Evolutionary conservation across 345 rosid species (phyloP).

Genomic region (Eutrema yunnanense): DNA sequence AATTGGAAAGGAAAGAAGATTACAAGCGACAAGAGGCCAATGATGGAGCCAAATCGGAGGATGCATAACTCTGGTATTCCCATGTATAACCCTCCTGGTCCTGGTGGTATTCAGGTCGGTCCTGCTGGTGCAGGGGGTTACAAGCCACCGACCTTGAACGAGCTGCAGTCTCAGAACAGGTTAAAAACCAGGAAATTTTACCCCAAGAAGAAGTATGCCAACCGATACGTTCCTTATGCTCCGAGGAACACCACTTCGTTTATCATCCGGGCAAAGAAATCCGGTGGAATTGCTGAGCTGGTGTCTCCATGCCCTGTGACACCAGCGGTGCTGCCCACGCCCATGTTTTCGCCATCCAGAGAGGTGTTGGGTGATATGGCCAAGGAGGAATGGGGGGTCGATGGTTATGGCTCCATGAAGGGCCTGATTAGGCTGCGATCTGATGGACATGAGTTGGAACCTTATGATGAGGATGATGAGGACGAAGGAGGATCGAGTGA

Average conservation of each 20-base stretch:
- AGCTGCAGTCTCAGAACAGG: conserved; percentile 72
- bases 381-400: conserved; percentile 96
- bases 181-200: conserved; percentile 71
- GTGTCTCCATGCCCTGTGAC: conserved; percentile 97
- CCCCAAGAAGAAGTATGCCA: conserved; percentile 54
- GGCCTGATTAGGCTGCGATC: conserved; percentile 82
- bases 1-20: conserved; percentile 85
- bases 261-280: conserved; percentile 78
- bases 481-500: conserved; percentile 89
- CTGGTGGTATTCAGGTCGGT: conserved; percentile 20
- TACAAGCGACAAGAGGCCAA: conserved; percentile 29
- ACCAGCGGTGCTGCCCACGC: conserved; percentile 80
- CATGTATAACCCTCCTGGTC: conserved; percentile 45
- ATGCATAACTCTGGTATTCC: conserved; percentile 31
- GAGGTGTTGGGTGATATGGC: conserved; percentile 96
- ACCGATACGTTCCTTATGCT: conserved; percentile 82
- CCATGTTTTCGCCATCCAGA: conserved; percentile 71
- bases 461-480: conserved; percentile 78
- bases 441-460: conserved; percentile 50
- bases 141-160: conserved; percentile 77
- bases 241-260: conserved; percentile 89
- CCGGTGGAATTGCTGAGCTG: conserved; percentile 88
- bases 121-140: conserved; percentile 42
- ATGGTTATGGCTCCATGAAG: conserved; percentile 99
- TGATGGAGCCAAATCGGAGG: conserved; percentile 38